A percentile compares a stretch with the other conserved stretches of the same genome.
These are phyloP conservation scores for Rhodamnia argentea DNA, from an alignment of 345 rosid species.

Conservation along the genomic window DNA sequence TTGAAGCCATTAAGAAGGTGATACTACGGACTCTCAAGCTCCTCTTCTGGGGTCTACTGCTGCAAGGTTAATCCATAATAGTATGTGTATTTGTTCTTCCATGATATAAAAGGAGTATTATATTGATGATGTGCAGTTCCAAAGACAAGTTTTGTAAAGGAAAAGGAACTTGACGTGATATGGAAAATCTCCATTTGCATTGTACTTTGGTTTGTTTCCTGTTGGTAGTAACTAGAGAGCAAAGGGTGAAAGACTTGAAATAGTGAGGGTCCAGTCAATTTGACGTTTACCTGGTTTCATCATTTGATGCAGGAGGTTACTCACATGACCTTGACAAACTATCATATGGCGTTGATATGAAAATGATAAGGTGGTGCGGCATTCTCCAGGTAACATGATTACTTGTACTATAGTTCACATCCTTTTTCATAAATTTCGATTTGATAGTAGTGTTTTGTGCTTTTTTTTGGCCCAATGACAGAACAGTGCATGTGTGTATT, in stretches of 20 bases:
- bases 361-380: constrained; percentile 68
- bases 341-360: constrained; percentile 72
- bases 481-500: background rate
- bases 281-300: constrained; percentile 1
- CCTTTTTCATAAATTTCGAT: background rate
- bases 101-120: background rate
- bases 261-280: background rate
- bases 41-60: constrained; percentile 77
- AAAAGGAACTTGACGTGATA: background rate
- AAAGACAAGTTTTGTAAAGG: background rate
- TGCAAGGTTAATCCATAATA: constrained; percentile 48
- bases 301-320: constrained; percentile 48
- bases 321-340: constrained; percentile 82
- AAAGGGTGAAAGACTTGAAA: background rate
- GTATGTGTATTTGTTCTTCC: background rate
- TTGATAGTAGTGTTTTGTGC: background rate
- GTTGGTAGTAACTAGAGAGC: background rate
- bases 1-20: constrained; percentile 46
- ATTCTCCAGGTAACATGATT: constrained; percentile 64
- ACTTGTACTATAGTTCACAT: background rate
- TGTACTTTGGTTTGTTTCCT: background rate
- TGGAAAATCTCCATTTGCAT: background rate
- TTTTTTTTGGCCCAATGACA: background rate
- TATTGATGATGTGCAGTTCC: background rate
- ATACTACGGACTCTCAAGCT: constrained; percentile 63